Conservation (phyloP, 148 eudicot genomes). For the Heliamphora exappendiculata region DNA sequence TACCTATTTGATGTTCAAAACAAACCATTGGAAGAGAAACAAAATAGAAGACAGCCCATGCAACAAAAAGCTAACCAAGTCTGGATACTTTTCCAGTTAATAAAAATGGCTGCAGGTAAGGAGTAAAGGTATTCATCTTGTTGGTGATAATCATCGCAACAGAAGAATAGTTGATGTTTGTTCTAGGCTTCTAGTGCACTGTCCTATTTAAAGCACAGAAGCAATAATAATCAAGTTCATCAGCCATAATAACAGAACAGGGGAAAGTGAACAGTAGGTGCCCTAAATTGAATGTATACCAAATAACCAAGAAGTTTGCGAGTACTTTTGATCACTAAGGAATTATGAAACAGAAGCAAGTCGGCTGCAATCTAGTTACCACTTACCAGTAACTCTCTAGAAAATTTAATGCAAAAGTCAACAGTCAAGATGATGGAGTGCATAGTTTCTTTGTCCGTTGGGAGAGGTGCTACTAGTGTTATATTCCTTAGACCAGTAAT, state of each 20-base stretch:
- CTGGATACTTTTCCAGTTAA: background rate
- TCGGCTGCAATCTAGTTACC: background rate
- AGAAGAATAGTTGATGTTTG: background rate
- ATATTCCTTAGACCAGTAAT: background rate
- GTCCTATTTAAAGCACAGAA: background rate
- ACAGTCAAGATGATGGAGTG: background rate
- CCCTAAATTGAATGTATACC: background rate
- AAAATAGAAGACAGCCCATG: background rate
- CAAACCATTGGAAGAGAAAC: background rate
- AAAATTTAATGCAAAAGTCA: background rate
- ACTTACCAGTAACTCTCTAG: background rate
- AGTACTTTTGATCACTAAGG: constrained; percentile 2
- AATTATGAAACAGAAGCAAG: background rate
- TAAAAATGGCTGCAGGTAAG: background rate
- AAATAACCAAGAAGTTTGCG: background rate
- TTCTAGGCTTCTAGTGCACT: background rate
- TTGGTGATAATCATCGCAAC: background rate
- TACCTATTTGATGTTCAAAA: background rate
- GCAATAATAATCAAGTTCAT: background rate
- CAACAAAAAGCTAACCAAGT: background rate
- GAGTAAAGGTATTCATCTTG: too few relatives aligned
- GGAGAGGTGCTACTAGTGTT: background rate
- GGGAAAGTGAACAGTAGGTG: background rate
- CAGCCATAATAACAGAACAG: background rate
- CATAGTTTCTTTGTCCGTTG: background rate